Percentiles rank a stretch among this genome's conserved stretches.
Evolutionary conservation across 306 rosid species (phyloP).

Genomic region (Casuarina cunninghamiana): DNA sequence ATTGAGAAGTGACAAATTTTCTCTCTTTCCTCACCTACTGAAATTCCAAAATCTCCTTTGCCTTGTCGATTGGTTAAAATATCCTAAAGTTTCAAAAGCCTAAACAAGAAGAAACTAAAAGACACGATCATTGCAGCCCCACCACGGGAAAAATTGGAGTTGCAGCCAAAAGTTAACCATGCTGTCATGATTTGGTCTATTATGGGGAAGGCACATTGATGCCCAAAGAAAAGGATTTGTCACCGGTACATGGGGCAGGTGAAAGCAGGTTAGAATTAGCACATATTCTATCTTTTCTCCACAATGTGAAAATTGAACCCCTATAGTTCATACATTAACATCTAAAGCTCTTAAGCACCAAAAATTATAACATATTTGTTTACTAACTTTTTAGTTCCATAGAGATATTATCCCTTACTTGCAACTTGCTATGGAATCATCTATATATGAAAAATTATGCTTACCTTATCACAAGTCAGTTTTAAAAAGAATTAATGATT

Average conservation of each 20-base stretch:
- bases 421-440: too few relatives aligned
- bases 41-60: slow-evolving; percentile 23
- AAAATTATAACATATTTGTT: too few relatives aligned
- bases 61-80: slow-evolving; percentile 18
- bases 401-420: too few relatives aligned
- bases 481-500: too few relatives aligned
- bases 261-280: background rate
- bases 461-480: too few relatives aligned
- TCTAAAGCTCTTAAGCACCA: too few relatives aligned
- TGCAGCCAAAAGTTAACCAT: slow-evolving; percentile 32
- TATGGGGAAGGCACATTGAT: slow-evolving; percentile 22
- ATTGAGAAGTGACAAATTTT: slow-evolving; percentile 20
- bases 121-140: slow-evolving; percentile 19
- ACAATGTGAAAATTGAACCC: background rate
- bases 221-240: slow-evolving; percentile 4
- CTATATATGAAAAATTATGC: too few relatives aligned
- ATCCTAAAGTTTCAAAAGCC: slow-evolving; percentile 27
- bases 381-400: too few relatives aligned
- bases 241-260: slow-evolving; percentile 17
- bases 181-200: slow-evolving; percentile 23
- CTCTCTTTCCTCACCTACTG: slow-evolving; percentile 8
- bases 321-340: too few relatives aligned
- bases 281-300: background rate
- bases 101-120: slow-evolving; percentile 16
- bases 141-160: slow-evolving; percentile 24